Percentiles rank a stretch among this genome's conserved stretches.
Evolutionary conservation across 371 early-diverging fungal genomes (phyloP).

Genomic region (Ordospora colligata): DNA sequence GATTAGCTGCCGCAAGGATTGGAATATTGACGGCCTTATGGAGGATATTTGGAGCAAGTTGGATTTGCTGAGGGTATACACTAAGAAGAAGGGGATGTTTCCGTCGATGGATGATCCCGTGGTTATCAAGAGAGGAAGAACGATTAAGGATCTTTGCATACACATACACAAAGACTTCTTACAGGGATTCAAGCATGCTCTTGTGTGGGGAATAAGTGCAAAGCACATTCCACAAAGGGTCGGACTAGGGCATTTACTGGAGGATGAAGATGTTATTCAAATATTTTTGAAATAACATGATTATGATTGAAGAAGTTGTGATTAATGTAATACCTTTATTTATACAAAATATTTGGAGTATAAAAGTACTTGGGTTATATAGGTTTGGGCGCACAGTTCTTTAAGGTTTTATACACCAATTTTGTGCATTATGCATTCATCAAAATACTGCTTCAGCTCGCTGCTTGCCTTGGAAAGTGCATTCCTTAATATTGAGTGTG

Average conservation of each 20-base stretch:
- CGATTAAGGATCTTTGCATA: slow-evolving; percentile 52
- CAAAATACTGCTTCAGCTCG: not conserved
- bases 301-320: not conserved
- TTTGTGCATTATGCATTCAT: not conserved
- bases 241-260: slow-evolving; percentile 53
- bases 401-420: no score
- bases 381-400: no score
- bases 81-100: slow-evolving; percentile 53
- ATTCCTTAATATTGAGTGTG: not conserved
- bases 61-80: slow-evolving; percentile 52
- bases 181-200: slow-evolving; percentile 52
- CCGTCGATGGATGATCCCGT: slow-evolving; percentile 51
- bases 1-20: slow-evolving; percentile 53
- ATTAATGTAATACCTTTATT: not conserved
- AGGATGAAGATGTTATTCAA: slow-evolving; percentile 60
- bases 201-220: slow-evolving; percentile 60
- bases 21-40: slow-evolving; percentile 54
- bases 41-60: slow-evolving; percentile 56
- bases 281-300: slow-evolving; percentile 37
- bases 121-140: slow-evolving; percentile 39
- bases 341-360: not conserved
- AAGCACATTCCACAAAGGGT: slow-evolving; percentile 59
- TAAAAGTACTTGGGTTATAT: no score
- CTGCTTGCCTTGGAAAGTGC: not conserved
- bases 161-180: slow-evolving; percentile 58